Conservation (phyloP, 768 basidiomycete genomes). For the Gloeopeniophorella convolvens region DNA sequence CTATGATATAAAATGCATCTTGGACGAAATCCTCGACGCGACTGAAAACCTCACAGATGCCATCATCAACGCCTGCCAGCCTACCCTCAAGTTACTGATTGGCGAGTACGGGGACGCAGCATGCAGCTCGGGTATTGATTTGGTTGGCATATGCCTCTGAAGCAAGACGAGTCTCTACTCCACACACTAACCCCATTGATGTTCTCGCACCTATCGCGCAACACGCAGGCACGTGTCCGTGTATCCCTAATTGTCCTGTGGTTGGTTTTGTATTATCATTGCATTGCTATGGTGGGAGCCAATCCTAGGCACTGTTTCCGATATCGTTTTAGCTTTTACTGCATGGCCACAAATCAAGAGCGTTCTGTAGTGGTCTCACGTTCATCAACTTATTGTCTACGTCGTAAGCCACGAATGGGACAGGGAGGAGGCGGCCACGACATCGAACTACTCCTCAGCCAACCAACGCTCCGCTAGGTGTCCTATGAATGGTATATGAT, state of each 20-base stretch:
- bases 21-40: constrained; percentile 45
- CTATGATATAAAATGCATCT: constrained; percentile 52
- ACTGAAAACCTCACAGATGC: constrained; percentile 45
- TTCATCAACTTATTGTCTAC: too few species aligned
- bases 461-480: constrained; percentile 64
- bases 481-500: constrained; percentile 57
- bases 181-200: constrained; percentile 24
- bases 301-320: constrained; percentile 11
- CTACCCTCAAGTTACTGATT: constrained; percentile 29
- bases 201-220: constrained; percentile 28
- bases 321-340: background rate
- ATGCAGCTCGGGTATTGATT: constrained; percentile 24
- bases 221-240: constrained; percentile 19
- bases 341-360: background rate
- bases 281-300: constrained; percentile 21
- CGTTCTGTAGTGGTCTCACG: too few species aligned
- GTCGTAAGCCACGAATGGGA: too few species aligned
- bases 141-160: constrained; percentile 21
- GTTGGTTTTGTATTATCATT: constrained; percentile 22
- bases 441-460: constrained; percentile 42
- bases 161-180: constrained; percentile 22
- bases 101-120: constrained; percentile 20
- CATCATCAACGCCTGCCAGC: constrained; percentile 36
- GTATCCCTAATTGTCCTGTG: constrained; percentile 18
- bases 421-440: too few species aligned